These are phyloP conservation scores for Stevia rebaudiana DNA, from an alignment of 140 eudicot species.

Conservation along the genomic window DNA sequence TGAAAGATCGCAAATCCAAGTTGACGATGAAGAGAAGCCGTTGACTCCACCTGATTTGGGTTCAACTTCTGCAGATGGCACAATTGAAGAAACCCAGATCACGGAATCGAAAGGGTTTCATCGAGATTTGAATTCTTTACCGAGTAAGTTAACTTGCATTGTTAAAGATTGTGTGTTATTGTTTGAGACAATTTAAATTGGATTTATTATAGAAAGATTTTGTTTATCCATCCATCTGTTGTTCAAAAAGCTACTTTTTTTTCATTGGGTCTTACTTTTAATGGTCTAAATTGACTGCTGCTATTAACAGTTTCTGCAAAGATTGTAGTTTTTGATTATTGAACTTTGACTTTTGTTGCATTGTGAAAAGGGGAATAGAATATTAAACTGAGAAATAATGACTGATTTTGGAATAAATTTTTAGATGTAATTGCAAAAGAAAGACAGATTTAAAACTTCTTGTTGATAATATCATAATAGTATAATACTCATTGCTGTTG, in stretches of 20 bases:
- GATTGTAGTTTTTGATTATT: background rate
- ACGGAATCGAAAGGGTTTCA: constrained; percentile 44
- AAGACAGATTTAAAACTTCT: constrained; percentile 5
- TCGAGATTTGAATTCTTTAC: constrained; percentile 67
- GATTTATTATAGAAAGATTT: background rate
- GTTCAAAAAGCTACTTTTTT: background rate
- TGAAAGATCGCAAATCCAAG: constrained; percentile 40
- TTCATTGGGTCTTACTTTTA: background rate
- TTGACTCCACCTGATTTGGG: constrained; percentile 33
- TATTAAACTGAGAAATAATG: background rate
- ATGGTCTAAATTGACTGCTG: background rate
- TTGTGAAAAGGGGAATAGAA: background rate
- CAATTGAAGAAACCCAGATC: constrained; percentile 30
- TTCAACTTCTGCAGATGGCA: constrained; percentile 19
- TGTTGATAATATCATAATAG: background rate
- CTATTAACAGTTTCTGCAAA: background rate
- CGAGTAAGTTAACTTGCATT: constrained; percentile 48
- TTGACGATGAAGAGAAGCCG: constrained; percentile 69
- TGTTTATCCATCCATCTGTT: background rate
- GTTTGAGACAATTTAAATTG: background rate
- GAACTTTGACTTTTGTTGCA: constrained; percentile 10
- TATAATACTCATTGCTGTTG: background rate
- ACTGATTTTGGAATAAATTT: background rate
- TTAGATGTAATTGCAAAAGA: constrained; percentile 6
- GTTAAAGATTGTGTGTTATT: background rate